Percentiles rank a stretch among this genome's conserved stretches.
These are phyloP conservation scores for Hypholoma sublateritium DNA, from an alignment of 768 basidiomycete genomes.

Conservation along the genomic window DNA sequence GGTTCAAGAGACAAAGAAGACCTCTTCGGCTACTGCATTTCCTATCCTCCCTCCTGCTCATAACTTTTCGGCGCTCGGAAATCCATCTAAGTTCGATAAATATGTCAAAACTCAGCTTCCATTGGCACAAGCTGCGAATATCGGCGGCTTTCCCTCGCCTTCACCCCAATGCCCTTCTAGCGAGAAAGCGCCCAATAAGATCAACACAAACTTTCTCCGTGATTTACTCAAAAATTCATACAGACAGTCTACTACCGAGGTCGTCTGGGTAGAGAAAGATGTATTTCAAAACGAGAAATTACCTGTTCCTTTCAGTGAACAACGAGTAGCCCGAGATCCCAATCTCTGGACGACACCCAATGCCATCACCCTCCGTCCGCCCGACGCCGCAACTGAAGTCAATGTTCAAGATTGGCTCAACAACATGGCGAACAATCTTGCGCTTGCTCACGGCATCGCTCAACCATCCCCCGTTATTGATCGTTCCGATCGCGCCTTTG, in stretches of 20 bases:
- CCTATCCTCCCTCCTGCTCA: slow-evolving; percentile 2
- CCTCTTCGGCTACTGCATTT: neutral
- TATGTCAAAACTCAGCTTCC: neutral
- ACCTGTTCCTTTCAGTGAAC: neutral
- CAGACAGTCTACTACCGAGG: neutral
- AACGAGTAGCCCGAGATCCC: neutral
- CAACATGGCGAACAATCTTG: too few relatives aligned
- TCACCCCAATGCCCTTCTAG: neutral
- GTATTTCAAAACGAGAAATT: neutral
- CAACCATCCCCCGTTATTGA: neutral
- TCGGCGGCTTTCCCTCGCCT: neutral
- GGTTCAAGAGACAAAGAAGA: too few relatives aligned
- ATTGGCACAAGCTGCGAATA: neutral
- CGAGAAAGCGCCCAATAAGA: neutral
- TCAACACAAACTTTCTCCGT: neutral
- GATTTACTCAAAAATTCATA: neutral
- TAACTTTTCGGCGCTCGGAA: slow-evolving; percentile 1
- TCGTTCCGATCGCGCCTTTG: too few relatives aligned
- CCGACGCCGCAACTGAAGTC: neutral
- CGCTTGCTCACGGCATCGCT: too few relatives aligned
- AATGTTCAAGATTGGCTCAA: neutral
- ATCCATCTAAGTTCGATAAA: neutral
- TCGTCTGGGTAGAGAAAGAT: neutral
- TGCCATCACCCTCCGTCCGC: neutral
- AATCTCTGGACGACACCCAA: neutral